phyloP scores from a whole-genome alignment of 1,284 basidiomycete species.

The Ceratobasidium sp. region DNA sequence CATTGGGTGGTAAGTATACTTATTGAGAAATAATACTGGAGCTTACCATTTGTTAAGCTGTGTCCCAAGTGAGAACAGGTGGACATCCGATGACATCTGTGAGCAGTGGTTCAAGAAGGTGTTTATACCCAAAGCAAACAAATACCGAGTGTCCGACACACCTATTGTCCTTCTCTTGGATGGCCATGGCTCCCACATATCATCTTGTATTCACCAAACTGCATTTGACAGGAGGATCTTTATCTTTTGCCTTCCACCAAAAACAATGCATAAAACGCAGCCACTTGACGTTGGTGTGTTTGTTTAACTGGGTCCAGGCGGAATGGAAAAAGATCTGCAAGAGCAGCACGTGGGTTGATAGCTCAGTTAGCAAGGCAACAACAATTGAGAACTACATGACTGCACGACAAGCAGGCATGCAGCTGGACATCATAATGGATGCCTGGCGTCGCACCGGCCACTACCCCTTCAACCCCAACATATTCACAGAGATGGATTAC shows the following conservation, averaged over 20 bases:
- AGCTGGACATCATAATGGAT: background rate
- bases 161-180: constrained; percentile 55
- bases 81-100: constrained; percentile 48
- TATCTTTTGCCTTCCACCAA: constrained; percentile 48
- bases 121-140: constrained; percentile 22
- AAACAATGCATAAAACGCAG: constrained; percentile 45
- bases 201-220: constrained; percentile 46
- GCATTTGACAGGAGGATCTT: constrained; percentile 50
- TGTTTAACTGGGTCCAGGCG: constrained; percentile 41
- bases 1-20: constrained; percentile 4
- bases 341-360: background rate
- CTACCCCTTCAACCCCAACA: constrained; percentile 7
- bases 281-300: constrained; percentile 45
- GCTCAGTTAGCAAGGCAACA: constrained; percentile 5
- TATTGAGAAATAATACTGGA: too few species aligned
- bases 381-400: constrained; percentile 12
- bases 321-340: constrained; percentile 9
- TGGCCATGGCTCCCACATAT: constrained; percentile 55
- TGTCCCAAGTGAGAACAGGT: constrained; percentile 52
- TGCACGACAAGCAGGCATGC: background rate
- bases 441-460: constrained; percentile 20
- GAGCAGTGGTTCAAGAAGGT: constrained; percentile 26
- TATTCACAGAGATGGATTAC: constrained; percentile 15
- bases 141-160: constrained; percentile 46
- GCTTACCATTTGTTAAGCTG: constrained; percentile 1